Evolutionary conservation across 2,329 filamentous ascomycete species (phyloP), one percentile per base, ranked within the genome.

Genomic region (Davidsoniella eucalypti): DNA sequence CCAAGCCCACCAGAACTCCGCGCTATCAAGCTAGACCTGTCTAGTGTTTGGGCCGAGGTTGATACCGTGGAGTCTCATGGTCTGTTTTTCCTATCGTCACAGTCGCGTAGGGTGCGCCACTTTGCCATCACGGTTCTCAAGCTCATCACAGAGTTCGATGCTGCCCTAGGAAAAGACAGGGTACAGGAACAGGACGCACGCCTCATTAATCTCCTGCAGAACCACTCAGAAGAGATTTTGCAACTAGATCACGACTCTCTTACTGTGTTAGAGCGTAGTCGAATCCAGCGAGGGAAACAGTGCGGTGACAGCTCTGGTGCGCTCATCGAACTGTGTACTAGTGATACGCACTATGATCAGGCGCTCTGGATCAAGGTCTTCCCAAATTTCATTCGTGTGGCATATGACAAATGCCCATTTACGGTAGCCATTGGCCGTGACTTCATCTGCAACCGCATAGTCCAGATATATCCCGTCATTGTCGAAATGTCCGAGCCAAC

Each of bases 351-450:
- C 0, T 95, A 96, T 59, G 92, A 98, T 61, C 82, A 87, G 2
- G 94, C 88, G 0, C 68, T 98, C 10, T 98, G 92, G 92, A 93
- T 92, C 67, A 98, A 96, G 61, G 82, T 96, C 16, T 98, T 98
- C 59, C 93, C 92, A 3, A 96, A 95, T 59, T 73, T 98, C 29
- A 84, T 98, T 51, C 79, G 87, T 9, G 82, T 94, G 56, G 87
- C 87, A 52, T 93, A 87, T 59, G 86, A 95, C 56, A 83, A 83
- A 53, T 98, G 90, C 58, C 85, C 87, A 0, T 88, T 94, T 58
- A 87, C 90, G 2, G 85, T 96, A 33, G 88, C 86, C 0, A 77
- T 96, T 44, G 87, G 87, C 23, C 78, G 93, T 53, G 90, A 96
- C 60, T 77, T 95, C 52, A 84, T 98, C 41, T 96, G 90, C 65